Conservation (phyloP, 1,284 basidiomycete genomes). For the Mycena citricolor region DNA sequence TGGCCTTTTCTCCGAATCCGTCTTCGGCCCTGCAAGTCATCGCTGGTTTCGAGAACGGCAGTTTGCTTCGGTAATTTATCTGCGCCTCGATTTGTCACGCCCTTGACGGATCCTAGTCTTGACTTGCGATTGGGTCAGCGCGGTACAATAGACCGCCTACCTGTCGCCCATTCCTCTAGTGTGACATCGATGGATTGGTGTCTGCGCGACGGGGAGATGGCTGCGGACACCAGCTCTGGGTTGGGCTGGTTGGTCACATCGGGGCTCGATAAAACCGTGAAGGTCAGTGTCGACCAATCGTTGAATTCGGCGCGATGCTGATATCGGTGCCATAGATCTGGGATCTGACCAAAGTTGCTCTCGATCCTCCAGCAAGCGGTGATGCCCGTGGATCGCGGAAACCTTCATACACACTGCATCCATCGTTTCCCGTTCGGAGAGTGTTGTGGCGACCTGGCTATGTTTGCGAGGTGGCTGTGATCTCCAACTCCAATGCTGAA, state of each 20-base stretch:
- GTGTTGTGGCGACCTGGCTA: constrained; percentile 80
- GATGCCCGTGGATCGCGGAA: constrained; percentile 39
- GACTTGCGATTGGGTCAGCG: constrained; percentile 75
- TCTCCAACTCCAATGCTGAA: constrained; percentile 69
- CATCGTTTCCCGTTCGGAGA: constrained; percentile 72
- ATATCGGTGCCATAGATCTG: constrained; percentile 54
- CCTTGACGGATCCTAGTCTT: too few species aligned
- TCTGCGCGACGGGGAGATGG: constrained; percentile 32
- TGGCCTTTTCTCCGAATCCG: constrained; percentile 69
- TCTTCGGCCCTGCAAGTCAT: constrained; percentile 70
- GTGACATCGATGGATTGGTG: constrained; percentile 82
- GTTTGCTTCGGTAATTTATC: constrained; percentile 47
- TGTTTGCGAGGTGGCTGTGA: constrained; percentile 76
- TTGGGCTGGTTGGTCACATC: constrained; percentile 83
- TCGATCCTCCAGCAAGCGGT: too few species aligned
- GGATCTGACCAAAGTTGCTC: constrained; percentile 65
- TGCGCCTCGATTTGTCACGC: too few species aligned
- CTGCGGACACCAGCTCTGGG: constrained; percentile 28
- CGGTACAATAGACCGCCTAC: constrained; percentile 70
- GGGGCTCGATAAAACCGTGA: constrained; percentile 79
- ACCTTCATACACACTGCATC: constrained; percentile 73
- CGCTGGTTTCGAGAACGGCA: constrained; percentile 81
- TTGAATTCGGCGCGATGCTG: constrained; percentile 1
- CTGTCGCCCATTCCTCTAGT: constrained; percentile 76
- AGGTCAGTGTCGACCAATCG: constrained; percentile 44